Evolutionary conservation across 768 basidiomycete genomes (phyloP).

Genomic region (Lanmaoa pseudosensibilis): DNA sequence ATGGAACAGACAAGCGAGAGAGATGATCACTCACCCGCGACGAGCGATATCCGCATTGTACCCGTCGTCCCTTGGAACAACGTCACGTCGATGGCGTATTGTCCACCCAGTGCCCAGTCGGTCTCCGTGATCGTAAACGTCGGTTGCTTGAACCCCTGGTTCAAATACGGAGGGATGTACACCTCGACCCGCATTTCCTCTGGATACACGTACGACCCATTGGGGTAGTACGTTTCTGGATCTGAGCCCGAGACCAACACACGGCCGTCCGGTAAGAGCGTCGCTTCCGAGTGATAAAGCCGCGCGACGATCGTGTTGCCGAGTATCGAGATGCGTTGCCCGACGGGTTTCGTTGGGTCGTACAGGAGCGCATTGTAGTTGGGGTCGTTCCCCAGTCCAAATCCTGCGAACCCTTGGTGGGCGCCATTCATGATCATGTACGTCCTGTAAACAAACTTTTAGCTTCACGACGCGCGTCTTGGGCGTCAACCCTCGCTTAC

Average conservation of each 20-base stretch:
- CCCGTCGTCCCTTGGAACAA: slow-evolving; percentile 41
- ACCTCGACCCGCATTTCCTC: slow-evolving; percentile 79
- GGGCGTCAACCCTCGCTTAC: background rate
- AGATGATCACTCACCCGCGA: slow-evolving; percentile 49
- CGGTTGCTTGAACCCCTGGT: slow-evolving; percentile 60
- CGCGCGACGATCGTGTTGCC: slow-evolving; percentile 69
- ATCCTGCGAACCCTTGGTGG: slow-evolving; percentile 67
- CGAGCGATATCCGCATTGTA: slow-evolving; percentile 60
- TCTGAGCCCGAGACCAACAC: slow-evolving; percentile 78
- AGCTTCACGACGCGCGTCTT: background rate
- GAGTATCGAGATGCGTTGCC: slow-evolving; percentile 65
- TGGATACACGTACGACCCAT: slow-evolving; percentile 48
- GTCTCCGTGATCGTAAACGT: slow-evolving; percentile 53
- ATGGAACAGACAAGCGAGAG: too few species aligned
- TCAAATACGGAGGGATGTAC: slow-evolving; percentile 87
- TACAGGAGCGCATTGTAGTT: slow-evolving; percentile 68
- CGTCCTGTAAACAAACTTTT: slow-evolving; percentile 49
- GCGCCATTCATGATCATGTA: slow-evolving; percentile 78
- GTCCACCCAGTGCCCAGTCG: slow-evolving; percentile 63
- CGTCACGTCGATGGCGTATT: slow-evolving; percentile 51
- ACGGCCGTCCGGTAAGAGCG: slow-evolving; percentile 71
- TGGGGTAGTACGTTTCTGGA: slow-evolving; percentile 50
- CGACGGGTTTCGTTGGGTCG: slow-evolving; percentile 59
- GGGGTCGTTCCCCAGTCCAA: slow-evolving; percentile 65
- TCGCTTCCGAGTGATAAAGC: slow-evolving; percentile 77